Base-by-base conservation (phyloP, 2,329 filamentous ascomycete species). In the Diaporthe sp. region DNA sequence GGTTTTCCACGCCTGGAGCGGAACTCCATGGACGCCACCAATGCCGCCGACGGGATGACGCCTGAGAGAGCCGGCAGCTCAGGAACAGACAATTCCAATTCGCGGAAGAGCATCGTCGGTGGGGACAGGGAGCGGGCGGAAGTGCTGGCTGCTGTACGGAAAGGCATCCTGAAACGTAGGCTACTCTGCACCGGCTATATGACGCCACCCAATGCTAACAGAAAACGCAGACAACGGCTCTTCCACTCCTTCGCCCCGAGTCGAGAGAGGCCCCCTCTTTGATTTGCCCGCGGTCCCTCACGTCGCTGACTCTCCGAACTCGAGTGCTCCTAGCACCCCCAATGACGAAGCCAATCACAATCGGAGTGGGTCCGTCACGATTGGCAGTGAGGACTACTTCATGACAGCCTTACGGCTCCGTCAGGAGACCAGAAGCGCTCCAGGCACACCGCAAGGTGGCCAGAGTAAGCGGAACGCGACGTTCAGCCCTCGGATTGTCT, bases 81-180 rank as follows among this genome's bases (percentile, higher is more conserved):
- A 4, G 88, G 88, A 12, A 92, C 90, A 0, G 91, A 93, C 39
- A 90, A 88, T 72, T 91, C 93, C 31, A 87, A 87, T 31, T 87
- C 92, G 19, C 91, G 96, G 78, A 96, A 94, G 87, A 98, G 95
- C 85, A 97, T 98, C 79, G 89, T 98, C 62, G 96, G 96, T 53
- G 94, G 95, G 39, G 97, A 98, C 78, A 93, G 89, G 81, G 97
- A 98, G 81, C 92, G 96, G 77, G 95, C 96, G 1, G 96, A 98
- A 82, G 94, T 98, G 22, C 89, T 98, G 58, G 95, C 96, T 28
- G 95, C 95, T 9, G 95, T 98, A 65, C 95, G 95, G 81, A 98
- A 98, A 86, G 97, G 97, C 67, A 99, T 99, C 68, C 85, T 99
- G 73, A 99, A 99, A 86, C 94, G 95, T 94, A 89, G 83, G 91